Base-by-base conservation (phyloP, 2,329 filamentous ascomycete species). In the Malbranchea zuffiana region DNA sequence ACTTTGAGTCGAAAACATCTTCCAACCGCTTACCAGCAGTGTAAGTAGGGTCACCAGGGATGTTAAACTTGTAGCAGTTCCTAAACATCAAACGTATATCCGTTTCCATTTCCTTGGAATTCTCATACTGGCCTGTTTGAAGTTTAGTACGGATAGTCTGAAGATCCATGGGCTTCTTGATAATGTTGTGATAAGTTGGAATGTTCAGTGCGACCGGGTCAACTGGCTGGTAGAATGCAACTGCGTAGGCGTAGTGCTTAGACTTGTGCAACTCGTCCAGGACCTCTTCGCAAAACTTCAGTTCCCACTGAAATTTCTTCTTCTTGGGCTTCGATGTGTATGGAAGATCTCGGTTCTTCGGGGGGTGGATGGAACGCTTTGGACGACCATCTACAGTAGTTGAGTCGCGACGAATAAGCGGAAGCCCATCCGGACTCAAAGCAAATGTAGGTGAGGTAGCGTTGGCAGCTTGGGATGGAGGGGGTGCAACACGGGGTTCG, bases 151-250 rank as follows among this genome's bases (percentile, higher is more conserved):
- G 69, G 53, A 94, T 81, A n/a, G 84, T 94, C 11, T 72, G 69
- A 33, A 95, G 68, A 57, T 98, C 88, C 88, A 96, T 98, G 0
- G 90, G 90, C 56, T 87, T 85, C 68, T 94, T 96, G 63, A 98
- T 86, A 44, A 96, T 69, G 51, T 81, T 85, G 57, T 90, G 84
- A 56, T 98, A 98, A 16, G 81, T 80, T 1, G 90, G 90, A 42
- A 96, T 95, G 55, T 88, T 86, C 37, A 96, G 67, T 0, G 87
- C 88, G 23, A 96, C 87, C 0, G 90, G 86, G 55, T 98, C 90
- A 13, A 98, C 90, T 0, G 90, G 82, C 5, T 73, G 65, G 50
- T 84, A 65, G 64, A 98, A 98, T 41, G 82, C 79, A 38, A 71
- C 70, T 28, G 84, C 84, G 47, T 79, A 65, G 2, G 62, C 54